Percentiles rank a stretch among this genome's conserved stretches.
Conservation (phyloP, 345 rosid genomes). For the Gossypium australe region DNA sequence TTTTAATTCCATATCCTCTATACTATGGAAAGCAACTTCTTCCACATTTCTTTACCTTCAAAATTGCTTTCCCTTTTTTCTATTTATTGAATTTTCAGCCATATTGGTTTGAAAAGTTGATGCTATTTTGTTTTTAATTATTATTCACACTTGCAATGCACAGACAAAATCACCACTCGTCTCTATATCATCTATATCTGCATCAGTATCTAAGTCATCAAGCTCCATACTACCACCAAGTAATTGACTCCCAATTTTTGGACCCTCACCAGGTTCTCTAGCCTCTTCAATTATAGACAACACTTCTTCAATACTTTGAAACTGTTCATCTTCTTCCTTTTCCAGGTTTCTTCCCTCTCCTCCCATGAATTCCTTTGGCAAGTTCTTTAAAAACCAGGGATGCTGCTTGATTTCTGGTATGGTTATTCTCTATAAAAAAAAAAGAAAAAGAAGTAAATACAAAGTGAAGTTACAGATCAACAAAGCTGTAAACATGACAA, state of each 20-base stretch:
- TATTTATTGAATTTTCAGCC: background rate
- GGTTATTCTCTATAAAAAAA: conserved; percentile 46
- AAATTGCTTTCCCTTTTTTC: background rate
- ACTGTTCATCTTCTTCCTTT: conserved; percentile 29
- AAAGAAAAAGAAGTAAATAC: too few species aligned
- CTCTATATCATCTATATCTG: conserved; percentile 40
- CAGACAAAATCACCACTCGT: conserved; percentile 81
- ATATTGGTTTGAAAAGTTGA: background rate
- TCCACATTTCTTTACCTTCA: conserved; percentile 7
- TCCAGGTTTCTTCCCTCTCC: conserved; percentile 30
- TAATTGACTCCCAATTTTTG: conserved; percentile 31
- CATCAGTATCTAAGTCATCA: conserved; percentile 52
- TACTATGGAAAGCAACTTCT: background rate
- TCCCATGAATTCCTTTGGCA: conserved; percentile 39
- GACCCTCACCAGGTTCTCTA: conserved; percentile 39
- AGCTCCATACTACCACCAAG: conserved; percentile 64
- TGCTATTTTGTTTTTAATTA: background rate
- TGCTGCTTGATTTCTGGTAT: conserved; percentile 60
- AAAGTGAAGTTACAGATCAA: background rate
- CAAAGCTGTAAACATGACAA: background rate
- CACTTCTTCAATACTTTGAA: conserved; percentile 64
- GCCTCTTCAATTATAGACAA: conserved; percentile 68
- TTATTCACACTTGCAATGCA: conserved; percentile 34
- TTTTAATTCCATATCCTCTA: too few species aligned
- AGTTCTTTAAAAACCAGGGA: conserved; percentile 57